Percentiles rank a stretch among this genome's conserved stretches.
These are phyloP conservation scores for Marsdenia floribunda DNA, from an alignment of 257 asterid genomes.

Conservation along the genomic window DNA sequence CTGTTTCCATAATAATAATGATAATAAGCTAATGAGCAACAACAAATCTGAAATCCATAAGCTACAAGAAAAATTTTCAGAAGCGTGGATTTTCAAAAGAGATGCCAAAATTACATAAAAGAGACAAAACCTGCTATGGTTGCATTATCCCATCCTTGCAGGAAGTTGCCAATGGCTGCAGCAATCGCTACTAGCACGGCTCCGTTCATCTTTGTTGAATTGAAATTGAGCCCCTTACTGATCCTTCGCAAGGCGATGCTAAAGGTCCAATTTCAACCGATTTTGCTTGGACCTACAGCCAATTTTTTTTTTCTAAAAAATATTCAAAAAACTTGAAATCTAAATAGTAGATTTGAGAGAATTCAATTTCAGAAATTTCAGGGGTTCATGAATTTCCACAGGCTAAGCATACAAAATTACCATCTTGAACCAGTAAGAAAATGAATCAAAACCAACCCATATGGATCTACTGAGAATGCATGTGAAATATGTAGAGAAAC, in stretches of 20 bases:
- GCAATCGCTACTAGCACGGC: constrained; percentile 77
- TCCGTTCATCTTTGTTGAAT: constrained; percentile 49
- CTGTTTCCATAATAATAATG: neutral
- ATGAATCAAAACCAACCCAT: neutral
- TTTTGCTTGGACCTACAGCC: neutral
- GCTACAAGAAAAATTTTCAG: neutral
- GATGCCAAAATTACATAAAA: constrained; percentile 2
- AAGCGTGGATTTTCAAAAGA: neutral
- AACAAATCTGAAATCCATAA: constrained; percentile 1
- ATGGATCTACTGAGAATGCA: neutral
- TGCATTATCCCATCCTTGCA: constrained; percentile 99
- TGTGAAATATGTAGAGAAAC: neutral
- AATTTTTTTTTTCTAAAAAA: neutral
- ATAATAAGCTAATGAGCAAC: neutral
- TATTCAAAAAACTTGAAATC: neutral
- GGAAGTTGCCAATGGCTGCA: constrained; percentile 83
- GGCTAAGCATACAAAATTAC: neutral
- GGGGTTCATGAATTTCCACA: neutral
- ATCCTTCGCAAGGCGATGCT: neutral
- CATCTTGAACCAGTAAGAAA: neutral
- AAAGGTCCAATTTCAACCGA: neutral
- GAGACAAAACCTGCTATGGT: constrained; percentile 71
- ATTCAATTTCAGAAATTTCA: neutral
- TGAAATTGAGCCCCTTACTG: neutral
- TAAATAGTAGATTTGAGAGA: neutral